Evolutionary conservation across 768 basidiomycete species (phyloP), one percentile per base, ranked within the genome.

Genomic region (Dioszegia hungarica): DNA sequence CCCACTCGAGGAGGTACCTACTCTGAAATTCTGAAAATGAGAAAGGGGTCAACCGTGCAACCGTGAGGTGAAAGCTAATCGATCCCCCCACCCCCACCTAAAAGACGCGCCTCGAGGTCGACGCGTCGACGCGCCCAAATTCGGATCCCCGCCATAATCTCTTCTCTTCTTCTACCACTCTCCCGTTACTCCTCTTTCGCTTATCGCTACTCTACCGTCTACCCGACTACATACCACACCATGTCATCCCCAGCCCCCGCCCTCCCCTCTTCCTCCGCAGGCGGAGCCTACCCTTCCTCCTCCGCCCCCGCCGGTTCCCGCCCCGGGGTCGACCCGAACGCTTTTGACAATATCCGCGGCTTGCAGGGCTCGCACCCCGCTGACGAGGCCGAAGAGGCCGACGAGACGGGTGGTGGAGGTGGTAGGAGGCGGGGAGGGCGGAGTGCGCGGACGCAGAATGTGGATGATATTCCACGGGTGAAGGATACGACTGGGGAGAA

Each of bases 401-500:
- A 25, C 6, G 65, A 58, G 14, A 45, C 24, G 1, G 43, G 34
- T 24, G 48, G 51, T 9, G 28, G 38, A 15, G 15, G 43, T 25
- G 15, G 41, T 22, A 45, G 64, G 31, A 24, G 61, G 29, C 64
- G 59, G 22, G 37, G 50, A 17, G 55, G 61, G 17, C 17, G 54
- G 41, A 43, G 56, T 20, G 60, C 59, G 27, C 53, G 60, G 33
- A 34, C 41, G 0, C 48, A 66, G 9, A 63, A 75, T 47, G 56
- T 52, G 24, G 77, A 74, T 12, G 88, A 92, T 66, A 82, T 95
- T 0, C 89, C 92, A 2, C 79, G 89, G 48, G 92, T 98, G 1
- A 86, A 86, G 66, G 95, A 98, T 77, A 86, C 88, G 29, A 94
- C 97, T 19, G 94, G 94, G 51, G 93, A 98, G 79, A 90, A 89